Conservation (phyloP, 139 green algal genomes). For the Helicosporidium sp. region DNA sequence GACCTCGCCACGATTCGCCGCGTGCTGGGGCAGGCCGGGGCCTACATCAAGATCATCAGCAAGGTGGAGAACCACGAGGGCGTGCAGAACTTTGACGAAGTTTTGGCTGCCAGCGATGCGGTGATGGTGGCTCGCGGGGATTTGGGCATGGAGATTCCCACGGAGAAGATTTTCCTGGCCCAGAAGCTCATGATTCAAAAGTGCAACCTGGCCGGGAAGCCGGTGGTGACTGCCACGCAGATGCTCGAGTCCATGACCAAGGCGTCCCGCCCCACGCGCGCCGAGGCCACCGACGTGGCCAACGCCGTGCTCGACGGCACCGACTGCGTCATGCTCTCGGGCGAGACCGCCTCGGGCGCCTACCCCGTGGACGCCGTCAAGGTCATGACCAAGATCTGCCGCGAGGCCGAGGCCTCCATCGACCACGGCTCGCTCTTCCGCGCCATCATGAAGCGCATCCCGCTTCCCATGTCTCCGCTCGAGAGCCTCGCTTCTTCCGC, state of each 20-base stretch:
- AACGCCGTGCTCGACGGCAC: constrained; percentile 93
- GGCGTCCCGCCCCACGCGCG: constrained; percentile 79
- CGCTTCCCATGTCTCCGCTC: constrained; percentile 77
- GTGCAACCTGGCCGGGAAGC: constrained; percentile 82
- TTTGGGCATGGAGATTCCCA: constrained; percentile 96
- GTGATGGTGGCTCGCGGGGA: constrained; percentile 83
- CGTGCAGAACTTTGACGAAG: constrained; percentile 86
- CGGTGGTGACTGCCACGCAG: constrained; percentile 91
- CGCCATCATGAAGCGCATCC: constrained; percentile 59
- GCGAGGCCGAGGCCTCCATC: constrained; percentile 72
- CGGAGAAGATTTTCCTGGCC: constrained; percentile 97
- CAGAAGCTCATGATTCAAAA: constrained; percentile 97
- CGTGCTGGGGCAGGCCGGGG: constrained; percentile 60
- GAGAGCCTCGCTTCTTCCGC: constrained; percentile 87
- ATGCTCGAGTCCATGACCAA: constrained; percentile 90
- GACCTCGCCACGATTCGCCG: constrained; percentile 76
- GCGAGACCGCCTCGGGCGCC: constrained; percentile 79
- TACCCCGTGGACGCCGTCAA: constrained; percentile 75
- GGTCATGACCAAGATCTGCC: constrained; percentile 84
- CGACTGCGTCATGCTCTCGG: constrained; percentile 91
- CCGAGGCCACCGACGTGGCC: constrained; percentile 84
- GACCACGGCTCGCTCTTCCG: constrained; percentile 82
- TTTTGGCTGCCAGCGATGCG: constrained; percentile 67
- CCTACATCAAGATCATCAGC: constrained; percentile 78
- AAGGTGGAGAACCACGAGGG: constrained; percentile 98